Base-by-base conservation (phyloP, 2,329 filamentous ascomycete genomes). In the Cytospora piceae region DNA sequence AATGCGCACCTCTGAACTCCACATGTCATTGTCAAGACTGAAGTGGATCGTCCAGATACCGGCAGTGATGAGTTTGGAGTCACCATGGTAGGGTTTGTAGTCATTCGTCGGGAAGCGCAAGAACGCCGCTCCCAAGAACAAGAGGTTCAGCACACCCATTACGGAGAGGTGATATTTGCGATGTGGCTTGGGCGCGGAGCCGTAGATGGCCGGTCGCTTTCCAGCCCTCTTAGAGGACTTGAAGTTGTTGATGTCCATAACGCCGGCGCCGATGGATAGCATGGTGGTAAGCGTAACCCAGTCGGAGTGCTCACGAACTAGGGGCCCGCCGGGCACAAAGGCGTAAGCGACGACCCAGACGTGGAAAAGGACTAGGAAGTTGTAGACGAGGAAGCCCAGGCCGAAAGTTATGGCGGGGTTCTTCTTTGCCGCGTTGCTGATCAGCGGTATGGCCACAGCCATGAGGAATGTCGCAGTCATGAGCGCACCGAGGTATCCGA, bases 11-110 rank as follows among this genome's bases (percentile, higher is more conserved):
- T 99, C 95, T 0, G 94, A 97, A 12, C 92, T 94, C 93, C 93
- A 98, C 94, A 98, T 97, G 76, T 97, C 91, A 72, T 99, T 98
- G 79, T 99, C 95, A 24, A 99, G 87, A 17, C 92, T 94, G 77
- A 99, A 99, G 80, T 99, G 95, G 64, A 98, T 94, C 0, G 95
- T 99, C 95, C 95, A 99, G 76, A 99, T 98, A 71, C 95, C 95
- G 1, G 93, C 93, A 0, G 96, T 98, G 66, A 97, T 85, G 61
- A 96, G 81, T 71, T 95, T 95, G 69, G 94, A 90, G 61, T 97
- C 88, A 46, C 87, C 86, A 75, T 99, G 94, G 77, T 98, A 94
- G 0, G 95, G 92, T 64, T 87, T 87, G 80, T 97, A 96, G 79
- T 98, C 89, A 75, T 97, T 94, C 2, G 89, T 90, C 0, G 95